phyloP scores from a whole-genome alignment of 2,329 filamentous ascomycete species.

The Domatiomyces globalis region DNA sequence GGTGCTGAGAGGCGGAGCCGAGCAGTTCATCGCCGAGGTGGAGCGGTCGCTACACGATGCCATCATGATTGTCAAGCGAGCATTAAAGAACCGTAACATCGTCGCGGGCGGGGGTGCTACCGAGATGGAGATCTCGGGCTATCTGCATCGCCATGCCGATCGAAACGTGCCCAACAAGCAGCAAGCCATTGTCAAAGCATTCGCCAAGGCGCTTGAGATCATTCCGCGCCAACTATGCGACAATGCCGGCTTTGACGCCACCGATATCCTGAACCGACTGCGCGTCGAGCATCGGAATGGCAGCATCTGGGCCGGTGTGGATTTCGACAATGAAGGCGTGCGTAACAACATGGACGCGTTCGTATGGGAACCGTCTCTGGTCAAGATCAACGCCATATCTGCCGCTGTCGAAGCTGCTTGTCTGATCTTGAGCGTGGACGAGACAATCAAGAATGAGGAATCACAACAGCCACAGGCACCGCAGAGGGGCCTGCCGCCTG shows the following conservation, averaged over 20 bases:
- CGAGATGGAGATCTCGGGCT: constrained; percentile 94
- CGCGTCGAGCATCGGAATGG: constrained; percentile 93
- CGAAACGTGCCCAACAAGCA: constrained; percentile 89
- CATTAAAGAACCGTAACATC: constrained; percentile 85
- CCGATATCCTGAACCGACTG: constrained; percentile 90
- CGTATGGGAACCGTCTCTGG: constrained; percentile 91
- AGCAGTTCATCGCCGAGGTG: constrained; percentile 98
- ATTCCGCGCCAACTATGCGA: constrained; percentile 95
- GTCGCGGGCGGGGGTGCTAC: constrained; percentile 87
- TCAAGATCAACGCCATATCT: constrained; percentile 95
- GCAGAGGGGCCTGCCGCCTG: constrained; percentile 56
- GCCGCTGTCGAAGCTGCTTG: constrained; percentile 91
- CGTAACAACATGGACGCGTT: constrained; percentile 89
- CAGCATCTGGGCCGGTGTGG: constrained; percentile 86
- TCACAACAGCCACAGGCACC: constrained; percentile 72
- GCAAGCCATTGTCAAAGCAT: constrained; percentile 93
- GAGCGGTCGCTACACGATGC: constrained; percentile 96
- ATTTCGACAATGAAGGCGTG: constrained; percentile 84
- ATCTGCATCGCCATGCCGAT: constrained; percentile 85
- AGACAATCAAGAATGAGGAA: constrained; percentile 98
- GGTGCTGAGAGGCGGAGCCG: constrained; percentile 83
- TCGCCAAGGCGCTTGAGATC: constrained; percentile 91
- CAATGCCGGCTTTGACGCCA: constrained; percentile 96
- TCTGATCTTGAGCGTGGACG: constrained; percentile 88
- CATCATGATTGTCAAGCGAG: constrained; percentile 99